phyloP scores from a whole-genome alignment of 2,329 filamentous ascomycete genomes.

The Didymella glomerata region DNA sequence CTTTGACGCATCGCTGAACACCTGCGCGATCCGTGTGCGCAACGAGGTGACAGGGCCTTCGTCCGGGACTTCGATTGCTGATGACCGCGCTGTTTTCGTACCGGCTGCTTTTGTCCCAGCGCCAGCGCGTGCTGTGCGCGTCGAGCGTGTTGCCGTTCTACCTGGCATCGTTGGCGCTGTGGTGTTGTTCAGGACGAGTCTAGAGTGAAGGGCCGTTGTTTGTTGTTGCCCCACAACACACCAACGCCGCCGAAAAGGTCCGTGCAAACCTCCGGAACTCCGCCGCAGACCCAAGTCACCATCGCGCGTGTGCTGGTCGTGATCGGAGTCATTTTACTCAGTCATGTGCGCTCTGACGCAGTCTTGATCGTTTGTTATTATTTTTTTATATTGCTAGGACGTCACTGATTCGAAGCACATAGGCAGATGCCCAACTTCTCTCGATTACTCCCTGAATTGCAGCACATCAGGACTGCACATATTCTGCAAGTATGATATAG shows the following conservation, averaged over 20 bases:
- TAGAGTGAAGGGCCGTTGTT: background rate
- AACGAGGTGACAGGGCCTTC: constrained; percentile 76
- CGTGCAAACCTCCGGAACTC: background rate
- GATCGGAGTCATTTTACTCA: too few species aligned
- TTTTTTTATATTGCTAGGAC: too few species aligned
- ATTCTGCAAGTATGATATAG: too few species aligned
- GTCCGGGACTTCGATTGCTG: constrained; percentile 65
- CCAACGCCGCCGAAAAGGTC: background rate
- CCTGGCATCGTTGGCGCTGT: constrained; percentile 54
- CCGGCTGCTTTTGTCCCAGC: constrained; percentile 35
- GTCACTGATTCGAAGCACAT: too few species aligned
- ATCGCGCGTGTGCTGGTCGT: too few species aligned
- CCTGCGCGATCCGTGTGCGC: constrained; percentile 73
- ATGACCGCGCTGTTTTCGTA: constrained; percentile 57
- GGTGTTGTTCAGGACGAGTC: background rate
- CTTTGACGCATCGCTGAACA: constrained; percentile 74
- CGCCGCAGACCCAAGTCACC: too few species aligned
- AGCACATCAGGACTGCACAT: too few species aligned
- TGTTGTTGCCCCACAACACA: constrained; percentile 8
- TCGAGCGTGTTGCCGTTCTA: constrained; percentile 55
- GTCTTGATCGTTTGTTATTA: too few species aligned
- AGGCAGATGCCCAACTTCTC: too few species aligned
- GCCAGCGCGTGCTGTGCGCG: constrained; percentile 48
- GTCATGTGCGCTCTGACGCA: too few species aligned
- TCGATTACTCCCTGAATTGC: too few species aligned